Evolutionary conservation across 1,139 yeast species (phyloP).

Genomic region (Trichomonascaceae sp.): DNA sequence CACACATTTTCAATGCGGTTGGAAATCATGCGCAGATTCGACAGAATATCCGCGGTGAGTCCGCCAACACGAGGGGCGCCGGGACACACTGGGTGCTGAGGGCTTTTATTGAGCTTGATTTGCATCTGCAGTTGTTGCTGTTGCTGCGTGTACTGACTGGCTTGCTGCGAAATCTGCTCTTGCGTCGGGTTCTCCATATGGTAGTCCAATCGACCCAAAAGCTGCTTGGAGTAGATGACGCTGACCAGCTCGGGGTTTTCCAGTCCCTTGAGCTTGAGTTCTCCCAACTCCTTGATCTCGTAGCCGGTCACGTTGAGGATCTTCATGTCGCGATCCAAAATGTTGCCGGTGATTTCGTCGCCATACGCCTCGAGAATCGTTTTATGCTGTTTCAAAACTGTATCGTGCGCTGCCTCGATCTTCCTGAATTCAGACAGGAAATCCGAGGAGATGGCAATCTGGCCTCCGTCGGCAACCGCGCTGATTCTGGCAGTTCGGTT

Average conservation of each 20-base stretch:
- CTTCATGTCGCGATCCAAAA: slow-evolving; percentile 45
- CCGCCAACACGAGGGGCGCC: slow-evolving; percentile 12
- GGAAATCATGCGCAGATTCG: slow-evolving; percentile 33
- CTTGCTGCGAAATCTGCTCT: slow-evolving; percentile 8
- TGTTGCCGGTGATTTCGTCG: slow-evolving; percentile 39
- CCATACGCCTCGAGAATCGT: slow-evolving; percentile 50
- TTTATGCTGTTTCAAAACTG: slow-evolving; percentile 27
- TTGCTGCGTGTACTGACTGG: slow-evolving; percentile 3
- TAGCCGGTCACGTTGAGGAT: slow-evolving; percentile 60
- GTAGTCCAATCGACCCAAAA: slow-evolving; percentile 43
- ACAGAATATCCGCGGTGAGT: slow-evolving; percentile 26
- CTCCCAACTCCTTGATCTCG: slow-evolving; percentile 64
- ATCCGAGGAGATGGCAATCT: slow-evolving; percentile 75
- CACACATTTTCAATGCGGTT: slow-evolving; percentile 39
- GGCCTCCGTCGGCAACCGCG: slow-evolving; percentile 98
- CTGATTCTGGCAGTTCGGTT: slow-evolving; percentile 88
- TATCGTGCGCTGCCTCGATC: slow-evolving; percentile 41
- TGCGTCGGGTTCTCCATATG: slow-evolving; percentile 23
- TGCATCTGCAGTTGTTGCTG: not conserved
- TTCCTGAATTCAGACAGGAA: slow-evolving; percentile 59
- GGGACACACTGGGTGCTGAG: slow-evolving; percentile 7
- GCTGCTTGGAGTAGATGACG: slow-evolving; percentile 55
- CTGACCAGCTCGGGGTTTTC: slow-evolving; percentile 88
- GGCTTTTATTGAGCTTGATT: slow-evolving; percentile 2
- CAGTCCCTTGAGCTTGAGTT: slow-evolving; percentile 79